Conservation (phyloP, 164 flowering plant species). For the Vitis cinerea region DNA sequence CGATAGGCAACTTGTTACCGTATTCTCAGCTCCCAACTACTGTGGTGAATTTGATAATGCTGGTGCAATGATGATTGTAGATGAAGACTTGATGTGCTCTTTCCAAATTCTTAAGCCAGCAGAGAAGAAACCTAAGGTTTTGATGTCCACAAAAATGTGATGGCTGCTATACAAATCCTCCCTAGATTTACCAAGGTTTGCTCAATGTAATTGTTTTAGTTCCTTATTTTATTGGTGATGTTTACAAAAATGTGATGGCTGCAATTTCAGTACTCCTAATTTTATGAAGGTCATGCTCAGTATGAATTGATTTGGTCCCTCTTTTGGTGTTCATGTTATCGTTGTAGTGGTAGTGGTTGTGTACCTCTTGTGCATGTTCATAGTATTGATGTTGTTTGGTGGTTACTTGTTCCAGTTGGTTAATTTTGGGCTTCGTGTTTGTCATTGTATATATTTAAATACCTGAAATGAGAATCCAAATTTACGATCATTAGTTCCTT, state of each 20-base stretch:
- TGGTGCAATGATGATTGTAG: slow-evolving; percentile 72
- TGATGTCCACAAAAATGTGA: slow-evolving; percentile 48
- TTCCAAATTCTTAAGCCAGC: slow-evolving; percentile 69
- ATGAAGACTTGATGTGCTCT: slow-evolving; percentile 64
- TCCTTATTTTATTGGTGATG: slow-evolving; percentile 19
- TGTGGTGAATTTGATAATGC: slow-evolving; percentile 71
- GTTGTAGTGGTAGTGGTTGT: neutral
- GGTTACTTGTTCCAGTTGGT: neutral
- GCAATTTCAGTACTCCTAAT: neutral
- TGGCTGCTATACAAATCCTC: neutral
- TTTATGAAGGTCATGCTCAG: slow-evolving; percentile 20
- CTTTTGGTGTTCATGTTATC: too few species aligned
- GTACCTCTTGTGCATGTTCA: too few species aligned
- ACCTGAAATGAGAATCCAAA: neutral
- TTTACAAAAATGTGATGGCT: slow-evolving; percentile 38
- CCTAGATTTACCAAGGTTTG: slow-evolving; percentile 23
- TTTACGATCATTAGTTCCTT: neutral
- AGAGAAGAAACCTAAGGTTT: slow-evolving; percentile 49
- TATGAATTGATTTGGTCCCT: neutral
- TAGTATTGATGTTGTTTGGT: too few species aligned
- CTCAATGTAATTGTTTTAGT: neutral
- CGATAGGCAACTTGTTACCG: slow-evolving; percentile 56
- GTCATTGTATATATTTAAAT: neutral
- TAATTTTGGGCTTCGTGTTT: neutral
- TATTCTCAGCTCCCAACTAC: slow-evolving; percentile 59